These are phyloP conservation scores for Xylariaceae sp. DNA, from an alignment of 2,329 filamentous ascomycete species.

Conservation along the genomic window DNA sequence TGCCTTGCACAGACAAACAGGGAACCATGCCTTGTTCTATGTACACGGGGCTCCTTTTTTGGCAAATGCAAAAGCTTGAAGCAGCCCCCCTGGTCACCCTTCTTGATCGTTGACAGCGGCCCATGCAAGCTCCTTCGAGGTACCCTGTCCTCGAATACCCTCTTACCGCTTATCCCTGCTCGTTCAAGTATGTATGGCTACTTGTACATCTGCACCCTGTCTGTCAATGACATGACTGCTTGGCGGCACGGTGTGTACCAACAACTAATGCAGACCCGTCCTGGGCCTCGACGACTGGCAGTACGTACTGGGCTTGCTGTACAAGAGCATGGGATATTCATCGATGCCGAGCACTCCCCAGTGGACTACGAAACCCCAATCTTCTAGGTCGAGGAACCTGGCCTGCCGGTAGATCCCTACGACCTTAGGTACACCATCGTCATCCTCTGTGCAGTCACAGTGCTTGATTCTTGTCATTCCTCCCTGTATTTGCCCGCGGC, in stretches of 20 bases:
- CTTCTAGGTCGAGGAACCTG: slow-evolving; percentile 6
- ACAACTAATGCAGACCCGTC: slow-evolving; percentile 18
- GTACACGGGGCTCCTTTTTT: slow-evolving; percentile 6
- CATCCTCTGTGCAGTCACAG: slow-evolving; percentile 21
- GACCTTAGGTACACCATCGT: slow-evolving; percentile 19
- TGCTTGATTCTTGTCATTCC: slow-evolving; percentile 19
- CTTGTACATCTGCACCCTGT: slow-evolving; percentile 21
- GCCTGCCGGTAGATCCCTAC: slow-evolving; percentile 19
- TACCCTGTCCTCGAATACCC: slow-evolving; percentile 22
- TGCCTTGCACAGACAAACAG: slow-evolving; percentile 15
- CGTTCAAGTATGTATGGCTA: slow-evolving; percentile 18
- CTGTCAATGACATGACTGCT: slow-evolving; percentile 22
- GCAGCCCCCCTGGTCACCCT: slow-evolving; percentile 16
- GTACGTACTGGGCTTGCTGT: slow-evolving; percentile 13
- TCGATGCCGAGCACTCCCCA: slow-evolving; percentile 14
- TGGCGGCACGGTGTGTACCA: slow-evolving; percentile 22
- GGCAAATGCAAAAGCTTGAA: slow-evolving; percentile 23
- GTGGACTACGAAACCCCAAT: slow-evolving; percentile 14
- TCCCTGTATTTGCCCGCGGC: slow-evolving; percentile 15
- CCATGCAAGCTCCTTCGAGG: slow-evolving; percentile 21
- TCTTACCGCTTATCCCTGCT: slow-evolving; percentile 21
- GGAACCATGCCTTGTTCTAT: slow-evolving; percentile 8
- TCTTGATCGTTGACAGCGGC: slow-evolving; percentile 21
- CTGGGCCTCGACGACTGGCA: slow-evolving; percentile 14
- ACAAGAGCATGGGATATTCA: slow-evolving; percentile 2